Percentiles rank a stretch among this genome's conserved stretches.
Evolutionary conservation across 2,329 filamentous ascomycete genomes (phyloP).

Genomic region (Tolypocladium tropicale): DNA sequence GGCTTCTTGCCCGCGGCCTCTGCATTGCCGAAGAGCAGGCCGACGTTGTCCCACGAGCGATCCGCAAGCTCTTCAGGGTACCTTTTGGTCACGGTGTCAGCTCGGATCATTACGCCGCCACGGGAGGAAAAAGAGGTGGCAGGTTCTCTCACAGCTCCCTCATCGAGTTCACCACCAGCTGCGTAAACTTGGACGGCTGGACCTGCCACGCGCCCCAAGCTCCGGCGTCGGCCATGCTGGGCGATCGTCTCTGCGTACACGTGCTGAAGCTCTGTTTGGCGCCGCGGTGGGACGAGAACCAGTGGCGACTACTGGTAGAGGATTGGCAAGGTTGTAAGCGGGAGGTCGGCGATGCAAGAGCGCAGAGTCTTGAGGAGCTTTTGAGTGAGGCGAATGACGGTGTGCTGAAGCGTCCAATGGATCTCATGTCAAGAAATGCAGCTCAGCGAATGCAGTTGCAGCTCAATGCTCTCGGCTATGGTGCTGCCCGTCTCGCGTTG

Average conservation of each 20-base stretch:
- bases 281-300: not conserved
- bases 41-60: slow-evolving; percentile 93
- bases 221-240: slow-evolving; percentile 16
- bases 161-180: slow-evolving; percentile 68
- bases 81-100: slow-evolving; percentile 37
- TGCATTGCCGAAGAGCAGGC: slow-evolving; percentile 53
- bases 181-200: slow-evolving; percentile 31
- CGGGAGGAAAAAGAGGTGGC: not conserved
- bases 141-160: slow-evolving; percentile 63
- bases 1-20: slow-evolving; percentile 16
- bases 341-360: not conserved
- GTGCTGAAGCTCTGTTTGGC: not conserved
- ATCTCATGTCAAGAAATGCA: slow-evolving; percentile 8
- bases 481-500: not conserved
- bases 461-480: no score
- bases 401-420: not conserved
- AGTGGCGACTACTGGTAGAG: no score
- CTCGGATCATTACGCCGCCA: not conserved
- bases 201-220: slow-evolving; percentile 30
- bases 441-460: not conserved
- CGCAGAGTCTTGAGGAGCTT: not conserved
- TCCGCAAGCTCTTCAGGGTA: slow-evolving; percentile 88
- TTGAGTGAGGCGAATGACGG: not conserved
- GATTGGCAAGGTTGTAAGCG: not conserved
- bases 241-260: not conserved